A percentile compares a stretch with the other conserved stretches of the same genome.
phyloP scores from a whole-genome alignment of 495 filamentous ascomycete genomes.

The Penicillium tannophilum region DNA sequence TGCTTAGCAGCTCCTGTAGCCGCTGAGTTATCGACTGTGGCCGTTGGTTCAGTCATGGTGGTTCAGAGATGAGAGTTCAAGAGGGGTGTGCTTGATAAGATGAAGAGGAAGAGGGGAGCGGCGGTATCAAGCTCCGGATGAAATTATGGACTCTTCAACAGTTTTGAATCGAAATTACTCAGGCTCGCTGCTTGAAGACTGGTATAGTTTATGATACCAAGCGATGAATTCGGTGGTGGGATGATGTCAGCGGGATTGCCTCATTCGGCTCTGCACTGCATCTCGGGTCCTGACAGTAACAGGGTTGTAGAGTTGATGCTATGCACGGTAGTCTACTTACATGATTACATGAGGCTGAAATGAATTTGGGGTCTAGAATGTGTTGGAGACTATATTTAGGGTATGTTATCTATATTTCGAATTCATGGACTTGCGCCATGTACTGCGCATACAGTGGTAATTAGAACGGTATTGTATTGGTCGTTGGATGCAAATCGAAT shows the following conservation, averaged over 20 bases:
- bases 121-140: background rate
- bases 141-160: no score
- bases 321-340: background rate
- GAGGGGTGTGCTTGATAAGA: background rate
- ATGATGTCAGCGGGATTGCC: slow-evolving; percentile 44
- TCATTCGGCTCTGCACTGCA: slow-evolving; percentile 17
- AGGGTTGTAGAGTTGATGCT: background rate
- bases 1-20: slow-evolving; percentile 4
- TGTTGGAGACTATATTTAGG: background rate
- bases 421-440: background rate
- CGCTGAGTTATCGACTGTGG: slow-evolving; percentile 16
- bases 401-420: background rate
- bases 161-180: no score
- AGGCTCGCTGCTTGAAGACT: background rate
- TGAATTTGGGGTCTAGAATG: background rate
- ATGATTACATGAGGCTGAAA: background rate
- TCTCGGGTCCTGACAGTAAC: slow-evolving; percentile 3
- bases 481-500: slow-evolving; percentile 36
- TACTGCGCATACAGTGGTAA: background rate
- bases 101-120: background rate
- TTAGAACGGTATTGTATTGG: slow-evolving; percentile 28
- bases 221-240: slow-evolving; percentile 14
- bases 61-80: background rate
- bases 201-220: background rate
- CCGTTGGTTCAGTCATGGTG: slow-evolving; percentile 28